Evolutionary conservation across 1,139 yeast species (phyloP).

Genomic region (Lodderomyces pseudojiufengensis): DNA sequence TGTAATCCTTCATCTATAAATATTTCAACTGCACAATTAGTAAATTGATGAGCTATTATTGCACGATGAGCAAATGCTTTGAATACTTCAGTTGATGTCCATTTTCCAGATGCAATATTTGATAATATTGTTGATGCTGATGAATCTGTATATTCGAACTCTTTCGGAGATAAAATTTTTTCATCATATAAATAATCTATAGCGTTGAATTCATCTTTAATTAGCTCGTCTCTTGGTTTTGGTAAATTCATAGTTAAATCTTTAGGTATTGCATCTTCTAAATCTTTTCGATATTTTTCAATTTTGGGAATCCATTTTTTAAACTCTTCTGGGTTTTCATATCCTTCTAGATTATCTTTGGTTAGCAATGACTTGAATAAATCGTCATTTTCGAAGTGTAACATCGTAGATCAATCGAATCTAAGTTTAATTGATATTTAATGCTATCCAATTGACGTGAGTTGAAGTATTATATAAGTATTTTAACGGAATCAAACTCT

Average conservation of each 20-base stretch:
- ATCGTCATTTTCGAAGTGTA: neutral
- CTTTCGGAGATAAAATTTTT: constrained; percentile 40
- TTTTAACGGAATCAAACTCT: too few species aligned
- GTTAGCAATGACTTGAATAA: constrained; percentile 9
- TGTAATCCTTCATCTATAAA: constrained; percentile 32
- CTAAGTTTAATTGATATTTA: neutral
- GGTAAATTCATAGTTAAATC: constrained; percentile 43
- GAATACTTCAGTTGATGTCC: constrained; percentile 43
- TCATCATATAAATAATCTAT: constrained; percentile 39
- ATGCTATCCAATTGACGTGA: too few species aligned
- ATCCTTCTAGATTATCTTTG: constrained; percentile 19
- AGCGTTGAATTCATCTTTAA: constrained; percentile 41
- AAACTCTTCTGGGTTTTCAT: constrained; percentile 36
- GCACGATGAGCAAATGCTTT: constrained; percentile 51
- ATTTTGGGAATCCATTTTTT: constrained; percentile 45
- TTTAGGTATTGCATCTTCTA: constrained; percentile 36
- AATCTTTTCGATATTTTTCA: constrained; percentile 42
- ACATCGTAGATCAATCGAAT: neutral
- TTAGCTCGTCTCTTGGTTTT: constrained; percentile 36
- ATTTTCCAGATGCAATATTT: constrained; percentile 31
- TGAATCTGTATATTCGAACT: constrained; percentile 45
- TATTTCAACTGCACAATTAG: constrained; percentile 34
- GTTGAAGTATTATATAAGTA: too few species aligned
- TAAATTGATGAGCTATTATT: constrained; percentile 44
- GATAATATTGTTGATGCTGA: constrained; percentile 35